These are phyloP conservation scores for Bipolaris bicolor DNA, from an alignment of 2,329 filamentous ascomycete genomes.

Conservation along the genomic window DNA sequence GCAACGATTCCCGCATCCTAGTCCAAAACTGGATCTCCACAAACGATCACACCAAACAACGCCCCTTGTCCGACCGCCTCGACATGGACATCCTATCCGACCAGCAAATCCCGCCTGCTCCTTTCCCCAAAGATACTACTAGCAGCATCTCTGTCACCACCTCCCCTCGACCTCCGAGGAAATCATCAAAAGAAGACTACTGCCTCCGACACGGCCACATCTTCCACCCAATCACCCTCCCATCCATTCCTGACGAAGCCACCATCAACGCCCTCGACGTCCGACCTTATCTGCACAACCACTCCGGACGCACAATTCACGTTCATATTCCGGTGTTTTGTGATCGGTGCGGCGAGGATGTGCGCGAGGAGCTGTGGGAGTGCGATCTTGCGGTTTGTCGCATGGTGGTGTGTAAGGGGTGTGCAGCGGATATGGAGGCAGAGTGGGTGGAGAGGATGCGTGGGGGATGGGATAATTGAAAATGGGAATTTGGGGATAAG, in stretches of 20 bases:
- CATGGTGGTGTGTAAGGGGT: conserved; percentile 24
- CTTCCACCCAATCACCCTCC: conserved; percentile 26
- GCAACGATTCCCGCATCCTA: conserved; percentile 18
- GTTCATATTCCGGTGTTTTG: conserved; percentile 28
- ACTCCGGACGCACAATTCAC: conserved; percentile 19
- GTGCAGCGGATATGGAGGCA: conserved; percentile 26
- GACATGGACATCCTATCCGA: conserved; percentile 29
- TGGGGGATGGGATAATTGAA: conserved; percentile 1
- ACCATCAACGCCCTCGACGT: conserved; percentile 27
- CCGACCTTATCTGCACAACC: conserved; percentile 21
- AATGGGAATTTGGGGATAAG: background rate
- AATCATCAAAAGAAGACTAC: conserved; percentile 21
- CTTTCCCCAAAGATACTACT: conserved; percentile 23
- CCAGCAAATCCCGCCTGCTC: conserved; percentile 26
- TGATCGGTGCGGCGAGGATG: conserved; percentile 25
- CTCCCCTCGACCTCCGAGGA: background rate
- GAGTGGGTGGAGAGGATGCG: conserved; percentile 23
- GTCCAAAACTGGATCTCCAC: conserved; percentile 27
- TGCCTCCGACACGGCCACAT: conserved; percentile 32
- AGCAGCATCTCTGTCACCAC: conserved; percentile 3
- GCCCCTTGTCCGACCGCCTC: conserved; percentile 23
- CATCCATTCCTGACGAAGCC: conserved; percentile 21
- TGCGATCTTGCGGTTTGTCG: conserved; percentile 30
- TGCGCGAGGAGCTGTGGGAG: conserved; percentile 26
- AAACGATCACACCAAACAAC: conserved; percentile 24